Base-by-base conservation (phyloP, 805 yeast genomes). In the Yarrowia deformans region DNA sequence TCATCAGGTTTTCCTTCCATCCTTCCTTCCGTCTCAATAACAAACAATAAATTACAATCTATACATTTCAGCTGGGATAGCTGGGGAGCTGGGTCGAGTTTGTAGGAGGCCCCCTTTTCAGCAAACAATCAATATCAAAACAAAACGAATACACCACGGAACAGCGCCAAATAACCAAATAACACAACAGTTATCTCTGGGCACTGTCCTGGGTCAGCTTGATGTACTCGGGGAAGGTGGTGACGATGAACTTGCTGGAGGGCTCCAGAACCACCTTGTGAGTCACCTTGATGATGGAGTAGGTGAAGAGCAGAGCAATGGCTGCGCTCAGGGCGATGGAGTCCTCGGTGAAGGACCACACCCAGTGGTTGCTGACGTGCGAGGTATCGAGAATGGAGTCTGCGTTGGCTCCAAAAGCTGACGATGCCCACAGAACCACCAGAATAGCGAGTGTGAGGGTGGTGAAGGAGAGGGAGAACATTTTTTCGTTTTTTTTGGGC, bases 341-440 rank as follows among this genome's bases (percentile, higher is more conserved):
- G 35, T 63, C 68, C 48, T 63, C 68, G 68, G 56, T 63, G 52
- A 60, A 60, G 19, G 66, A 60, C 50, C 50, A 60, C 40, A 60
- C 66, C 66, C 66, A 60, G 52, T 60, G 66, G 52, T 60, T 60
- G 50, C 66, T 43, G 23, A 60, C 52, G 37, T 60, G 66, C 10
- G 66, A 42, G 10, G 66, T 60, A n/a, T 60, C 66, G 52, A 60
- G 66, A 45, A 60, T 60, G 66, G 50, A 34, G 52, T 60, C 66
- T 32, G 49, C 64, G 49, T 56, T 56, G 40, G 66, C 66, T 43
- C 66, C 66, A 45, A 60, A 45, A 1, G 66, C 66, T 34, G 66
- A 60, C 18, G 66, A 60, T 5, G 66, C 66, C 66, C 66, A 60
- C 34, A 60, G 66, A 42, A 45, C 50, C 39, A 60, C 66, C 19